Evolutionary conservation across 208 protist species (phyloP), one percentile per base, ranked within the genome.

Genomic region (Strigomonas culicis): DNA sequence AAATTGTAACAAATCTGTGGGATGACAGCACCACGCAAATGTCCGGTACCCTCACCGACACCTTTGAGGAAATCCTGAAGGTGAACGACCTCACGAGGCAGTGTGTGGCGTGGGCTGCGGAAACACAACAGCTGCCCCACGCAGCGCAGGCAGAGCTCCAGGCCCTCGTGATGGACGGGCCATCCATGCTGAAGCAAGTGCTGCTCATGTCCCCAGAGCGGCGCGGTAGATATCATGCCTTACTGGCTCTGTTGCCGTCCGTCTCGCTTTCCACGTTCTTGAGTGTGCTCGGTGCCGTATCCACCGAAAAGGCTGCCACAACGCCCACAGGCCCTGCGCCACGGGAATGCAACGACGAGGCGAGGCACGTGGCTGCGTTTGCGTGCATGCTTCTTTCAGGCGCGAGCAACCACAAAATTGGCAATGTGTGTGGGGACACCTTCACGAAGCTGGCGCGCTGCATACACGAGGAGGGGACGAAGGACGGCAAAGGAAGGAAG

Each of bases 21-120:
- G 90, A 96, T 59, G 90, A 96, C 36, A 80, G 76, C 41, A 96
- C 90, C 25, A 83, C 88, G 66, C 88, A 92, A 51, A 80, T 93
- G 51, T 84, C 90, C 17, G 88, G 90, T 1, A 76, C 85, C 17
- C 75, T 96, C 13, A 93, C 94, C 74, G 80, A 72, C 49, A 90
- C 90, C 34, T 96, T 90, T 72, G 75, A 75, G 61, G 68, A 84
- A 43, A 55, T 81, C n/a, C 43, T 85, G 30, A 51, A 72, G 59
- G n/a, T 53, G 34, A 15, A 70, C 55, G 30, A 39, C 41, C 4
- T 66, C 63, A 1, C 61, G n/a, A 49, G 10, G 61, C 41, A 10
- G 50, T 36, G 41, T 36, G 46, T 66, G 19, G 24, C 34, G 34
- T 39, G 34, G 34, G 34, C 34, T 13, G 4, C 34, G 4, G 34